A percentile compares a stretch with the other conserved stretches of the same genome.
Evolutionary conservation across 306 rosid genomes (phyloP).

Genomic region (Fagus crenata): DNA sequence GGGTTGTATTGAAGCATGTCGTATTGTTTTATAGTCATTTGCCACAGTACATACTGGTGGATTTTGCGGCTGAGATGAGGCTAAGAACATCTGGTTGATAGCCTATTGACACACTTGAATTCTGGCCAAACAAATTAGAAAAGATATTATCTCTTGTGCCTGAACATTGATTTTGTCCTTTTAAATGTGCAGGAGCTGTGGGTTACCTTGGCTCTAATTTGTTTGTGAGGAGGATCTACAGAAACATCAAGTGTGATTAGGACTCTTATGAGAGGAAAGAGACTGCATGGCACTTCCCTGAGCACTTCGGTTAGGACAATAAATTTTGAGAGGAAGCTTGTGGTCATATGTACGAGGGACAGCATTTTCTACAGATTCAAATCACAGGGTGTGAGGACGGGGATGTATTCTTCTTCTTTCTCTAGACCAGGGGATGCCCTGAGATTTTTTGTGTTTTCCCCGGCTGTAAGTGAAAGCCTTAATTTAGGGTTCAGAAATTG

Average conservation of each 20-base stretch:
- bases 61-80: background rate
- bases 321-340: slow-evolving; percentile 48
- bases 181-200: slow-evolving; percentile 77
- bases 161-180: background rate
- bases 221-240: slow-evolving; percentile 98
- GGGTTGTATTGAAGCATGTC: background rate
- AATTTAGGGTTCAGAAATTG: slow-evolving; percentile 71
- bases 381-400: slow-evolving; percentile 54
- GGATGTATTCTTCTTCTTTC: slow-evolving; percentile 57
- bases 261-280: slow-evolving; percentile 31
- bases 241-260: slow-evolving; percentile 98
- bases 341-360: slow-evolving; percentile 41
- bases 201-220: slow-evolving; percentile 94
- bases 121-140: background rate
- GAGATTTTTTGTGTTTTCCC: slow-evolving; percentile 51
- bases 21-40: background rate
- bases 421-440: slow-evolving; percentile 61
- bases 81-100: no score
- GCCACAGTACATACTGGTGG: background rate
- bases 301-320: slow-evolving; percentile 29
- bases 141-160: background rate
- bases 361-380: slow-evolving; percentile 43
- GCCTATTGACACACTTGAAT: background rate
- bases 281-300: slow-evolving; percentile 50
- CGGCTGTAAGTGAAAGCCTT: slow-evolving; percentile 69